Base-by-base conservation (phyloP, 495 filamentous ascomycete species). In the Usnea hakonensis region DNA sequence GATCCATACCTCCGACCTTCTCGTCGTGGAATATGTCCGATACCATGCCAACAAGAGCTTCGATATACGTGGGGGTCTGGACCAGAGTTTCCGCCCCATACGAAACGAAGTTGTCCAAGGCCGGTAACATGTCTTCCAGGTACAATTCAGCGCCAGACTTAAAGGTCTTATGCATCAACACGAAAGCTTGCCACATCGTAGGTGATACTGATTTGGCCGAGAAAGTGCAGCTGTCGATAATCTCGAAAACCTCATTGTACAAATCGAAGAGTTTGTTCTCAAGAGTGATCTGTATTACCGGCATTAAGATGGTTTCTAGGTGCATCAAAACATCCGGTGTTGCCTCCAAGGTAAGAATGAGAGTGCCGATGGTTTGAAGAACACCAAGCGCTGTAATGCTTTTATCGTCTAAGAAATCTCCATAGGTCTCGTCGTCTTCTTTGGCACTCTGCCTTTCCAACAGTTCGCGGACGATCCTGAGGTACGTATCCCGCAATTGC, bases 191-290 rank as follows among this genome's bases (percentile, higher is more conserved):
- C 94, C 94, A 98, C 94, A 98, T 98, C 37, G 88, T 95, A 28
- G 88, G 85, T 5, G 94, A 96, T 63, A 98, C 96, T 40, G 83
- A 81, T 77, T 97, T 98, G 40, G 94, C 91, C 19, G 94, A 87
- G 71, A 97, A 98, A n/a, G 95, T 98, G 77, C 95, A 98, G 79
- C 90, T 95, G 72, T 98, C 94, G 68, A 98, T 95, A 68, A 98
- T 98, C 74, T 98, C 94, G 69, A 98, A 98, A 16, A 97, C 84
- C 69, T 98, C 94, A 70, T 97, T 97, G 74, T 95, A 97, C 2
- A 98, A 77, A 75, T 98, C 88, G 68, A 94, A 97, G 14, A 98
- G 84, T 76, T 96, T 97, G 77, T 97, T 97, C 76, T 97, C 91
- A 52, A 98, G 79, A 2, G 94, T 98, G 63, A 97, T 89, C 60